Evolutionary conservation across 2,329 filamentous ascomycete species (phyloP).

Genomic region (Aspergillus ochraceoroseus): DNA sequence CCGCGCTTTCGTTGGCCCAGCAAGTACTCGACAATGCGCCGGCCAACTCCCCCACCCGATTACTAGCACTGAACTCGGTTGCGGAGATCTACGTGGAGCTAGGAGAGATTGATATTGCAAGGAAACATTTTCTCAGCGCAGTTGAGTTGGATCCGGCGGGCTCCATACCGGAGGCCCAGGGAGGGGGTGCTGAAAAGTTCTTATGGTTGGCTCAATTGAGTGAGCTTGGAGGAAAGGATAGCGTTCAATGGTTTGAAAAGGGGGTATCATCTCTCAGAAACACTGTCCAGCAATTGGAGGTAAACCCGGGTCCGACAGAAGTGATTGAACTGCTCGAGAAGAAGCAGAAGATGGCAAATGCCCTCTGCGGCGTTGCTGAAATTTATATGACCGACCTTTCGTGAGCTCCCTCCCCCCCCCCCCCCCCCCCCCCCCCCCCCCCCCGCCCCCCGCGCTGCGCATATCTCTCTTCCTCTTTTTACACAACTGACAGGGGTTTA

Average conservation of each 20-base stretch:
- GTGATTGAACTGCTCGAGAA: conserved; percentile 58
- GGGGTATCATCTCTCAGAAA: conserved; percentile 66
- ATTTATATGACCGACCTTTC: conserved; percentile 99
- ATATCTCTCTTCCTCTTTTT: too few species aligned
- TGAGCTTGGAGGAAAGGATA: conserved; percentile 57
- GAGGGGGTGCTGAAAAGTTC: conserved; percentile 89
- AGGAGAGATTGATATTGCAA: conserved; percentile 72
- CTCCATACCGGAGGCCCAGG: conserved; percentile 61
- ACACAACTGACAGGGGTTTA: conserved; percentile 21
- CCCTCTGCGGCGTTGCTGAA: conserved; percentile 90
- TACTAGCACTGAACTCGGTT: conserved; percentile 65
- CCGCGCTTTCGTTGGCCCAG: conserved; percentile 53
- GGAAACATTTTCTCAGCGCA: conserved; percentile 66
- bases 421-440: too few species aligned
- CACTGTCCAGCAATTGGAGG: conserved; percentile 63
- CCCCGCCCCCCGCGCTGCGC: too few species aligned
- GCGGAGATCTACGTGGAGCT: conserved; percentile 78
- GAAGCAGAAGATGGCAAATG: conserved; percentile 75
- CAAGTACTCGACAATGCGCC: conserved; percentile 46
- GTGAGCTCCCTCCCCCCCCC: conserved; percentile 43
- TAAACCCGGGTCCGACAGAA: conserved; percentile 39
- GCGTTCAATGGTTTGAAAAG: conserved; percentile 58
- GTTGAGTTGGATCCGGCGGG: conserved; percentile 74
- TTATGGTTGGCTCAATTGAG: conserved; percentile 88
- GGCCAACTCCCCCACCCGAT: conserved; percentile 35